Conservation (phyloP, 768 basidiomycete species). For the Suillus fuscotomentosus region DNA sequence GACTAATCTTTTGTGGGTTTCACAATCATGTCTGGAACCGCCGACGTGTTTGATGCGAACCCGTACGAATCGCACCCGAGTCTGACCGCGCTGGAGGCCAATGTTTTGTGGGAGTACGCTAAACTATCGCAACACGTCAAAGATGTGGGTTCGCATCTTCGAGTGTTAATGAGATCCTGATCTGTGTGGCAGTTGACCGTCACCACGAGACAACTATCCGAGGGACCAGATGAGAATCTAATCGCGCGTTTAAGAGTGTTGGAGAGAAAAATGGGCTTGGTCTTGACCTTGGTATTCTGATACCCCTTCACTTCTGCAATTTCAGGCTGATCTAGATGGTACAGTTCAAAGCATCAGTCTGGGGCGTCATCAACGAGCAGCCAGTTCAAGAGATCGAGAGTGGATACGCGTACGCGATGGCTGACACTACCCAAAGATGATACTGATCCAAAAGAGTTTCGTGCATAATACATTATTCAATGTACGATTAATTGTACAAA, state of each 20-base stretch:
- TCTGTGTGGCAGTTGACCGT: constrained; percentile 49
- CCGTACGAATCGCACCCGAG: constrained; percentile 73
- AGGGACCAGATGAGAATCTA: constrained; percentile 76
- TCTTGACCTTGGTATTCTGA: constrained; percentile 76
- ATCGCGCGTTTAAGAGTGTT: constrained; percentile 74
- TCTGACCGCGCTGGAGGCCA: constrained; percentile 67
- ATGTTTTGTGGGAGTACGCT: constrained; percentile 91
- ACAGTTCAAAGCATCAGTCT: constrained; percentile 95
- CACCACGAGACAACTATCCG: constrained; percentile 67
- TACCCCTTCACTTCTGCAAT: background rate
- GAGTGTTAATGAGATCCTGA: background rate
- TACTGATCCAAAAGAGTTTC: background rate
- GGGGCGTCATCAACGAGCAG: constrained; percentile 89
- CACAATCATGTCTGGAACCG: constrained; percentile 18
- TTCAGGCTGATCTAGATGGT: background rate
- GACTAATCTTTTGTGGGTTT: background rate
- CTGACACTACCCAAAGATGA: constrained; percentile 8
- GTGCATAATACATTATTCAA: background rate
- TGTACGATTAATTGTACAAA: constrained; percentile 13
- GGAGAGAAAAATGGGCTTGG: constrained; percentile 94
- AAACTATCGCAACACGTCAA: constrained; percentile 81
- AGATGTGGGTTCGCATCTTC: constrained; percentile 46
- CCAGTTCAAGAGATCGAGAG: constrained; percentile 29
- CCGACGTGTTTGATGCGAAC: constrained; percentile 55
- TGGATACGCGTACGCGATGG: constrained; percentile 17